Evolutionary conservation across 225 moss, liverwort and hornwort genomes (phyloP), one percentile per base, ranked within the genome.

Genomic region (Anthoceros angustus): DNA sequence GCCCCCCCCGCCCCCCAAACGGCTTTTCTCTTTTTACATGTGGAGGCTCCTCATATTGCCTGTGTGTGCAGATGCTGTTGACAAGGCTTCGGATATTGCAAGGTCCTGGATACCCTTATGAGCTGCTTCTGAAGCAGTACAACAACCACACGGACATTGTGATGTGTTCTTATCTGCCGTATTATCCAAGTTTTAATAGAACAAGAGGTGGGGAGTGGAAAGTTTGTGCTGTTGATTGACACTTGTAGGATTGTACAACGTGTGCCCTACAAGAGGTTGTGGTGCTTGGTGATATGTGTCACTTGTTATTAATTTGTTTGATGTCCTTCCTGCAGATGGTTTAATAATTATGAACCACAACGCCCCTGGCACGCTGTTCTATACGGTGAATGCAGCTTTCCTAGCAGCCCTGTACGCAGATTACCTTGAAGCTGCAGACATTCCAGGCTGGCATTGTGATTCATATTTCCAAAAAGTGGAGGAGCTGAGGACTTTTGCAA

Each of bases 151-250:
- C 80, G 5, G 69, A 78, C 61, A 62, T 85, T 43, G 86, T 86
- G 23, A 82, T 95, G 91, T 95, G 95, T 42, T 85, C 95, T 2
- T 90, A 80, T 40, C 79, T 91, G 65, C 95, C 88, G 6, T 6
- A 74, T 0, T 95, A 79, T 64, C 67, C 71, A 42, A 64, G 61
- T 14, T 91, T 80, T 66, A 75, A 73, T 40, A 68, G 69, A 39
- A 88, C 91, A 2, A 66, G 61, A 83, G 95, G 95, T 91, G 39
- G 16, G 10, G 21, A 18, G 16, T 65, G 64, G 65, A 18, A 24
- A n/a, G 9, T 16, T 0, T 39, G 55, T 25, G 24, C 11, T n/a
- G 21, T 69, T 62, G 7, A 25, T 16, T 2, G 45, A 46, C 12
- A 1, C 11, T 2, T 46, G 2, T 2, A 2, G 45, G 11, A 46